phyloP scores from a whole-genome alignment of 2,329 filamentous ascomycete species.

The Diaporthe vexans region DNA sequence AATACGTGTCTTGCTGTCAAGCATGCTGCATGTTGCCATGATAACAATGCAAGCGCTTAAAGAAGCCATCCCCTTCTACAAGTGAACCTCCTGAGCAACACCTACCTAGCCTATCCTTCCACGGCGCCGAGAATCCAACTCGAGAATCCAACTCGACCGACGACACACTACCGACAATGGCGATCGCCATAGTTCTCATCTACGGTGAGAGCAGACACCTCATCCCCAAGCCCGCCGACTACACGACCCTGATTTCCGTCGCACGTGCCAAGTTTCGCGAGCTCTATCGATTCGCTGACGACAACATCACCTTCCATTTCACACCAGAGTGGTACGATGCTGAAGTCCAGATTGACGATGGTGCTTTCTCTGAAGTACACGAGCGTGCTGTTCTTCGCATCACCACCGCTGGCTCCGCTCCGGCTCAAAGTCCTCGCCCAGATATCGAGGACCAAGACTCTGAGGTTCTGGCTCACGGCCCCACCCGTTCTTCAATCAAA shows the following conservation, averaged over 20 bases:
- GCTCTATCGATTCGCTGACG: rapidly evolving
- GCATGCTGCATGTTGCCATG: not conserved
- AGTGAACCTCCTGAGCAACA: not conserved
- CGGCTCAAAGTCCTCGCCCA: not conserved
- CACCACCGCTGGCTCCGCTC: not conserved
- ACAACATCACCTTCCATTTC: not conserved
- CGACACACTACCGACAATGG: not conserved
- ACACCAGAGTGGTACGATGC: not conserved
- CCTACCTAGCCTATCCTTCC: not conserved
- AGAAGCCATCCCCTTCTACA: not conserved
- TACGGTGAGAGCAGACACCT: not conserved
- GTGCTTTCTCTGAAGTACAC: not conserved
- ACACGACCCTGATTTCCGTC: not conserved
- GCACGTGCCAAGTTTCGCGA: not conserved
- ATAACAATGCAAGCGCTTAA: not conserved
- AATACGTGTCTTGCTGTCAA: not conserved
- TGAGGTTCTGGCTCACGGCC: not conserved
- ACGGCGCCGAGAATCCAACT: not conserved
- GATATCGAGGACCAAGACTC: not conserved
- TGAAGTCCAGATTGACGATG: not conserved
- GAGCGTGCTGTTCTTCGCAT: not conserved
- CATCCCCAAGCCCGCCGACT: not conserved
- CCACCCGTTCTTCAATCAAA: not conserved
- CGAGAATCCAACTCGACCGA: not conserved
- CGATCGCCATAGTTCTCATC: not conserved